A percentile compares a stretch with the other conserved stretches of the same genome.
phyloP scores from a whole-genome alignment of 2,329 filamentous ascomycete genomes.

The Penicillium sp. region DNA sequence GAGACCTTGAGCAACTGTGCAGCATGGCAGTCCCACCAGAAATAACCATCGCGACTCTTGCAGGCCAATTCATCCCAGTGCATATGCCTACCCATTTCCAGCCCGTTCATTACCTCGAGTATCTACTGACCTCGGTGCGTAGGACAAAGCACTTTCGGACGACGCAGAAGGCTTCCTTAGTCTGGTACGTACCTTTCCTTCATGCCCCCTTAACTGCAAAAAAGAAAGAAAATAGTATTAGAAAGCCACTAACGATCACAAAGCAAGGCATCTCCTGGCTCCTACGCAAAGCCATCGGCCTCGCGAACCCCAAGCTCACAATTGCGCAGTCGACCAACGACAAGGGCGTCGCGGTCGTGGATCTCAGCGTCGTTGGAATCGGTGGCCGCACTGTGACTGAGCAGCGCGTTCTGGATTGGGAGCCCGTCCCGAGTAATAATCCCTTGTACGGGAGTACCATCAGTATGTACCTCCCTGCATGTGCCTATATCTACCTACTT shows the following conservation, averaged over 20 bases:
- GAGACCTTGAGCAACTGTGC: too few relatives aligned
- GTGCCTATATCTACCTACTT: not conserved
- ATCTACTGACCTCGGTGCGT: not conserved
- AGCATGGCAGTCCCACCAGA: not conserved
- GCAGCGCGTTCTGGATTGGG: not conserved
- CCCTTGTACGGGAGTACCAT: not conserved
- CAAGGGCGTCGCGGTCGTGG: not conserved
- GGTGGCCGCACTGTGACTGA: not conserved
- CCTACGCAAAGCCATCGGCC: conserved; percentile 76
- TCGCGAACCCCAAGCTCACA: not conserved
- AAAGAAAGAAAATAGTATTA: not conserved
- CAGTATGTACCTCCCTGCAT: not conserved
- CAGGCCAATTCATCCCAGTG: not conserved
- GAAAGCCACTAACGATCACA: not conserved
- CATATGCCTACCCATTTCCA: not conserved
- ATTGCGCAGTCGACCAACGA: not conserved
- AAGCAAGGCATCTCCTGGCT: conserved; percentile 70
- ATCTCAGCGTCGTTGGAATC: not conserved
- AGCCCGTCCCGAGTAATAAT: not conserved
- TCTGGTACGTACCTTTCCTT: not conserved
- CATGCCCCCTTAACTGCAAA: not conserved
- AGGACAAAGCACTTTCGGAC: not conserved
- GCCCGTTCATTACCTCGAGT: not conserved
- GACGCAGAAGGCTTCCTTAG: not conserved
- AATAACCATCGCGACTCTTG: not conserved